Base-by-base conservation (phyloP, 306 rosid genomes). In the Senna tora region DNA sequence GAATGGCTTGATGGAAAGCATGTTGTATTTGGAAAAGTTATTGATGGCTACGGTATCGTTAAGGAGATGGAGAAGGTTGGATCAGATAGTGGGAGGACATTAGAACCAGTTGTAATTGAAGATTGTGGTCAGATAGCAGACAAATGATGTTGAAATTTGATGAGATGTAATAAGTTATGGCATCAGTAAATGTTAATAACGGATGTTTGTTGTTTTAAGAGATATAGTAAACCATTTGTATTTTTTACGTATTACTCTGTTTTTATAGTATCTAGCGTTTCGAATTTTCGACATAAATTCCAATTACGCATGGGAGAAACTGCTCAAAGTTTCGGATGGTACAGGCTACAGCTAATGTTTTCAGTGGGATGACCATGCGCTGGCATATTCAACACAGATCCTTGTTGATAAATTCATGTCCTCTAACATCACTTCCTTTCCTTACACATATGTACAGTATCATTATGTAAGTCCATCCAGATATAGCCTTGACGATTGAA, bases 1-100 rank as follows among this genome's bases (percentile, higher is more conserved):
- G 0, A 78, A 0, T 93, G 98, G 96, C 96, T 91, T 47, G 92
- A 91, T 61, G 97, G 94, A 12, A 94, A 83, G 61, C 94, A 94
- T 72, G 96, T 94, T 53, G 98, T 93, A 55, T 94, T 94, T 77
- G 98, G 98, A 7, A 90, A 94, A 77, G 88, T 94, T 69, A 91
- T 91, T 21, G 88, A 83, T 70, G 96, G 96, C 11, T 87, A 86
- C 67, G 61, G 75, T 21, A 80, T 93, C 0, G 97, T 93, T 2
- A 49, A 80, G 78, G 86, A 79, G 77, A 94, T 94, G 96, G 98
- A 94, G 81, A 82, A 80, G 46, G 91, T 91, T 5, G 97, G 94
- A 72, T 80, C 96, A 0, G 77, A 42, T 2, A 6, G 80, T 76
- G 97, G 98, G 7, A 73, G 1, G 7, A 90, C 96, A 5, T 69